Base-by-base conservation (phyloP, 768 basidiomycete genomes). In the Podaxis sp. region DNA sequence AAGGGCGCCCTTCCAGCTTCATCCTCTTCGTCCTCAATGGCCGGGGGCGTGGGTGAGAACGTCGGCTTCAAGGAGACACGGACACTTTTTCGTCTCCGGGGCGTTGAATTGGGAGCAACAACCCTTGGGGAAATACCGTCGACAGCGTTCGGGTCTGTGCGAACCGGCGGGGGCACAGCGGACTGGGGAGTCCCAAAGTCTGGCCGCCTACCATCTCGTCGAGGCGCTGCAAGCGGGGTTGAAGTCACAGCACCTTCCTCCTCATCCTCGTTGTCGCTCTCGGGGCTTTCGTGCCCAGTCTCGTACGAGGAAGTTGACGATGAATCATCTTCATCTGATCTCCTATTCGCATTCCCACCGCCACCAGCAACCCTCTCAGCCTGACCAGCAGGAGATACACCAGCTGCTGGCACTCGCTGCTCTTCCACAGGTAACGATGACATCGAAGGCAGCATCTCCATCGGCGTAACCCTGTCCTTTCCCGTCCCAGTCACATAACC, bases 61-160 rank as follows among this genome's bases (percentile, higher is more conserved):
- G 88, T 90, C 9, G 91, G 91, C 47, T 86, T 80, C 38, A 92
- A 71, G 28, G 88, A 90, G 55, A 93, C 86, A 5, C 91, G 77
- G 36, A 93, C 91, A 66, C 89, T 91, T 73, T 93, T 93, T 64
- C 81, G 70, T 55, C 80, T 71, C 57, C 71, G 70, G 6, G 76
- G 70, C 7, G 51, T 52, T 3, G 64, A 52, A 44, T 36, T 32
- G 18, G 53, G 40, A 46, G 36, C 32, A 4, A 25, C 25, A 23
- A 40, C 25, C 6, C 55, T 16, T 13, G n/a, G n/a, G 4, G 28
- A 44, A 50, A 28, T 28, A 50, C 27, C 18, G 48, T 28, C 38
- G 36, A 13, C 18, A 21, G 25, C 21, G 3, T 5, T 11, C 21
- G 11, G 13, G 23, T 21, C 42, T n/a, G 28, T 18, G 21, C 38